Percentiles rank a stretch among this genome's conserved stretches.
Conservation (phyloP, 2,329 filamentous ascomycete species). For the Fusarium albosuccineum region DNA sequence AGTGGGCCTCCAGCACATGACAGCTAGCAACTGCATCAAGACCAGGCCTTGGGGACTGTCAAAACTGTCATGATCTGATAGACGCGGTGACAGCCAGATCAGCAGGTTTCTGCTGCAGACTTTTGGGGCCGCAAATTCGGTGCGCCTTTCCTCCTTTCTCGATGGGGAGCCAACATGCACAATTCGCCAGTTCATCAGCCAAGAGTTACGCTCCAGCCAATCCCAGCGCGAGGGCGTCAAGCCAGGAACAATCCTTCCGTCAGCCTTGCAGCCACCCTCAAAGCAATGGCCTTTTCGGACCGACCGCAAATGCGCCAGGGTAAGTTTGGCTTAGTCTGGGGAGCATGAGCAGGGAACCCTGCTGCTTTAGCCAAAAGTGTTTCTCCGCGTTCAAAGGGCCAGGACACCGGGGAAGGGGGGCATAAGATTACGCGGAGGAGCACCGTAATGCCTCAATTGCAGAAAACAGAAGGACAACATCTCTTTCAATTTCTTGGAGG, state of each 20-base stretch:
- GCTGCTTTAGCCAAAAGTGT: slow-evolving; percentile 18
- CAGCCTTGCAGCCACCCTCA: slow-evolving; percentile 37
- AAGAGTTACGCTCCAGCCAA: slow-evolving; percentile 4
- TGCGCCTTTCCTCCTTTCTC: no score
- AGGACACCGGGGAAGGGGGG: slow-evolving; percentile 7
- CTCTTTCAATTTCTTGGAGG: background rate
- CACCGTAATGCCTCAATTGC: background rate
- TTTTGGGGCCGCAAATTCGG: no score
- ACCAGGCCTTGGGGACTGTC: background rate
- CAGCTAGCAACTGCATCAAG: slow-evolving; percentile 13
- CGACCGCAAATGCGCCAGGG: slow-evolving; percentile 33
- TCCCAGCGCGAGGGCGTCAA: background rate
- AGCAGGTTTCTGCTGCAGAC: no score
- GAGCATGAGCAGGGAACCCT: slow-evolving; percentile 6
- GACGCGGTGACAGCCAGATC: background rate
- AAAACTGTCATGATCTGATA: slow-evolving; percentile 22
- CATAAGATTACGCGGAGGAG: slow-evolving; percentile 21
- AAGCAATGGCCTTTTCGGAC: slow-evolving; percentile 46
- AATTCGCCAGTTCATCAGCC: slow-evolving; percentile 4
- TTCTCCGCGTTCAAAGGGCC: slow-evolving; percentile 44
- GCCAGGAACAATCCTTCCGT: slow-evolving; percentile 12
- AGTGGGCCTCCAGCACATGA: slow-evolving; percentile 33
- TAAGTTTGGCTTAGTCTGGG: slow-evolving; percentile 38
- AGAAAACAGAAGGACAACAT: background rate
- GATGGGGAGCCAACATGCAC: no score